A percentile compares a stretch with the other conserved stretches of the same genome.
Evolutionary conservation across 345 rosid species (phyloP).

Genomic region (Clausena lansium): DNA sequence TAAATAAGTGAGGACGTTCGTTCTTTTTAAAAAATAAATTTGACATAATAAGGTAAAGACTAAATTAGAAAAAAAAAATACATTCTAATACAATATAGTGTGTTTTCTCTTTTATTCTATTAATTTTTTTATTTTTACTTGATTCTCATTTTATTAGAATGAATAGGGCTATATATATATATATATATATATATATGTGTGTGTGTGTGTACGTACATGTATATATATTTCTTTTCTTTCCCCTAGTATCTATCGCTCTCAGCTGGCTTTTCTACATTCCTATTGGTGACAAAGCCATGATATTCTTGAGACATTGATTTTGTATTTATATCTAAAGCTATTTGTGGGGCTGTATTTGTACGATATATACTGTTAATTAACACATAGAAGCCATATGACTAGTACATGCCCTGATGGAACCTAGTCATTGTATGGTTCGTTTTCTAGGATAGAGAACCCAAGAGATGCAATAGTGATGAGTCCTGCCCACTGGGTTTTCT

Average conservation of each 20-base stretch:
- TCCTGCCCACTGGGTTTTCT: neutral
- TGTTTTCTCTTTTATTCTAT: no score
- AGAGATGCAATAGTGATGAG: conserved; percentile 4
- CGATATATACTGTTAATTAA: neutral
- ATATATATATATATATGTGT: no score
- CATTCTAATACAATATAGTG: no score
- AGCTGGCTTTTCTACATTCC: conserved; percentile 16
- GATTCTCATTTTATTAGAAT: no score
- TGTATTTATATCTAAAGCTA: neutral
- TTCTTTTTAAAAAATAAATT: no score
- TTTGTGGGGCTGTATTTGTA: neutral
- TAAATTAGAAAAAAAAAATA: no score
- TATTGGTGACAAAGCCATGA: neutral
- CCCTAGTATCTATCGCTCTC: neutral
- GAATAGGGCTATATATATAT: no score
- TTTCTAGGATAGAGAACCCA: conserved; percentile 1
- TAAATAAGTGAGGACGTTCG: no score
- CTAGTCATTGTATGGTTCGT: conserved; percentile 5
- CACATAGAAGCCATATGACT: conserved; percentile 5
- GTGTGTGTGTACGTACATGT: no score
- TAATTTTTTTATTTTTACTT: no score
- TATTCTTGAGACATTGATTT: neutral
- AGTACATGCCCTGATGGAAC: conserved; percentile 10
- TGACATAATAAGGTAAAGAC: no score
- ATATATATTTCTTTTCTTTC: no score